Evolutionary conservation across 345 rosid genomes (phyloP), one percentile per base, ranked within the genome.

Genomic region (Clausena lansium): DNA sequence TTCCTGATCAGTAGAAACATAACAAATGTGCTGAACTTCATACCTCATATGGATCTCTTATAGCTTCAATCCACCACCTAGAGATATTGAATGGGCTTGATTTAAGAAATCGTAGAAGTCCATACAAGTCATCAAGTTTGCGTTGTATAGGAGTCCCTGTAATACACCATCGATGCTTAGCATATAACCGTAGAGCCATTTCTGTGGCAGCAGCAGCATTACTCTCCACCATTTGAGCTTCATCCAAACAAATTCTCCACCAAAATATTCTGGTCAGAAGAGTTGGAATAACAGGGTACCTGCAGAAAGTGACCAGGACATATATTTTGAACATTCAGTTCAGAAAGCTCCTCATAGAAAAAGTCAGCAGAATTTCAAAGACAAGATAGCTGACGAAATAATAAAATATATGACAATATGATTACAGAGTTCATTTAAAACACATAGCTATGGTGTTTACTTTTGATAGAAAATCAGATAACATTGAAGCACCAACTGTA

Each of bases 211-310:
- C 93, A 72, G 97, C 92, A 83, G 90, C 84, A 87, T 89, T 95
- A 78, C 93, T 92, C 88, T 95, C 99, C 83, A 95, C 99, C 99
- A 95, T 93, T 83, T 95, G 99, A 72, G 98, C 99, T 83, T 95
- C 99, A 84, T 95, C 99, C 85, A 95, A 87, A 87, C 98, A 95
- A 81, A 93, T 77, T 85, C 99, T 91, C 99, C 98, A 93, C 99
- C 99, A 95, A 83, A 81, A 88, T 87, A 95, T 89, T 84, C 99
- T 86, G 75, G 98, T 93, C 30, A 95, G 94, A 73, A 80, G 87
- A 73, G 99, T 93, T 45, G 99, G 97, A 85, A 86, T 84, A 30
- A 95, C 97, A 80, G 99, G 99, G 85, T 95, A 93, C 94, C 98
- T 95, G 79, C 76, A 81, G 75, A 82, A 71, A 64, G 69, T 47